Percentiles rank a stretch among this genome's conserved stretches.
Conservation (phyloP, 2,329 filamentous ascomycete genomes). For the Xylaria sp. region DNA sequence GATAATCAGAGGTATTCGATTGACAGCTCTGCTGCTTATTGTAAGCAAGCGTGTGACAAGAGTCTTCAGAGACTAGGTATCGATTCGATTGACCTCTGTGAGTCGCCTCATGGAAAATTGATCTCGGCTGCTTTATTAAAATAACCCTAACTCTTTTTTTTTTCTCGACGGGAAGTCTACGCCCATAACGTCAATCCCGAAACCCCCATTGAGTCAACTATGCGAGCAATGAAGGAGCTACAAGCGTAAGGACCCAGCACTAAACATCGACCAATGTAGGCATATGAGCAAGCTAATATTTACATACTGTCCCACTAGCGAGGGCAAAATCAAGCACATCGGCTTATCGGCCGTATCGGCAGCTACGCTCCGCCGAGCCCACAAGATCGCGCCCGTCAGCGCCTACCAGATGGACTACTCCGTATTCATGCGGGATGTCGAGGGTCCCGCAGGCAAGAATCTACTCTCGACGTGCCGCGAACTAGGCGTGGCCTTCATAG, state of each 20-base stretch:
- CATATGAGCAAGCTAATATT: neutral
- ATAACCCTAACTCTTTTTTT: neutral
- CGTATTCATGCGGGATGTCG: neutral
- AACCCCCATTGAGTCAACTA: neutral
- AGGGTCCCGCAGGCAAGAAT: neutral
- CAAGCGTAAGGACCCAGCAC: conserved; percentile 45
- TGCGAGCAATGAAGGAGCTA: conserved; percentile 51
- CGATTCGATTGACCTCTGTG: neutral
- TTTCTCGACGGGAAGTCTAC: neutral
- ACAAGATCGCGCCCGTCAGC: neutral
- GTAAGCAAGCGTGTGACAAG: neutral
- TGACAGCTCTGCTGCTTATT: conserved; percentile 2
- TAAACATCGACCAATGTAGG: conserved; percentile 39
- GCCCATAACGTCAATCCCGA: neutral
- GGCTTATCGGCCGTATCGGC: neutral
- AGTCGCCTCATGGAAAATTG: neutral
- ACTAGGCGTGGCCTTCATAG: conserved; percentile 57
- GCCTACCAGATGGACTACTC: conserved; percentile 3
- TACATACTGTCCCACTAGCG: neutral
- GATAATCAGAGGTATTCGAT: neutral
- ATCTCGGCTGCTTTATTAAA: neutral
- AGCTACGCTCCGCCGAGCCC: neutral
- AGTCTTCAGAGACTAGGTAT: neutral
- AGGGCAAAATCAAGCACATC: conserved; percentile 4
- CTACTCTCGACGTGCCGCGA: conserved; percentile 58